Evolutionary conservation across 1,139 yeast genomes (phyloP), one percentile per base, ranked within the genome.

Genomic region (Kluyveromyces marxianus): DNA sequence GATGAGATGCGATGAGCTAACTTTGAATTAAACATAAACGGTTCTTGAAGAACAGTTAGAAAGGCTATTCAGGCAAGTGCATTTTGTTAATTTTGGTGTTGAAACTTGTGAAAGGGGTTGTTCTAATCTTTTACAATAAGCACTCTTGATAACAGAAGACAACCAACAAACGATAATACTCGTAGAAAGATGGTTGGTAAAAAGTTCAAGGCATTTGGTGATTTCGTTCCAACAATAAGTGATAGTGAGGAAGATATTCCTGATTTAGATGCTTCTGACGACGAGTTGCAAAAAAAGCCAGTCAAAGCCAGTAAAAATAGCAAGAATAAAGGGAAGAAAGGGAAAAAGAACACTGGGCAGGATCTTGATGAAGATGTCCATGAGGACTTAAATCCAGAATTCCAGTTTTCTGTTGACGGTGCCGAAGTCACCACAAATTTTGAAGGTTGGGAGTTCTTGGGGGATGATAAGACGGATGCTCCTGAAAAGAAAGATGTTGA

Each of bases 381-480:
- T 24, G 72, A 72, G 27, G 84, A 80, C 48, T 71, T 90, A 44
- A 81, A 83, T 50, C 88, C 90, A 29, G 80, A 81, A 47, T 90
- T 90, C 62, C 71, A 75, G 30, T 79, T 88, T 54, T 75, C 76
- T 14, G 68, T 79, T 27, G 94, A 83, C 25, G 81, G 77, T 29
- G 77, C 72, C 36, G 81, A 75, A 31, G 63, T 72, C 2, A 59
- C 70, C 3, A 60, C 70, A 3, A 70, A 68, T 21, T 79, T 83
- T 46, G 79, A 78, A 41, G 96, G 95, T 3, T 89, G 96, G 96
- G 89, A 87, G 54, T 86, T 87, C 61, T 77, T 71, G 39, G 76
- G 75, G 14, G 77, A 72, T 44, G 69, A 67, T n/a, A 61, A 59
- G 25, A 65, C 42, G 24, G 55, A 60, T 25, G 56, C 53, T 21